Evolutionary conservation across 495 filamentous ascomycete genomes (phyloP).

Genomic region (Hyaloscypha finlandica): DNA sequence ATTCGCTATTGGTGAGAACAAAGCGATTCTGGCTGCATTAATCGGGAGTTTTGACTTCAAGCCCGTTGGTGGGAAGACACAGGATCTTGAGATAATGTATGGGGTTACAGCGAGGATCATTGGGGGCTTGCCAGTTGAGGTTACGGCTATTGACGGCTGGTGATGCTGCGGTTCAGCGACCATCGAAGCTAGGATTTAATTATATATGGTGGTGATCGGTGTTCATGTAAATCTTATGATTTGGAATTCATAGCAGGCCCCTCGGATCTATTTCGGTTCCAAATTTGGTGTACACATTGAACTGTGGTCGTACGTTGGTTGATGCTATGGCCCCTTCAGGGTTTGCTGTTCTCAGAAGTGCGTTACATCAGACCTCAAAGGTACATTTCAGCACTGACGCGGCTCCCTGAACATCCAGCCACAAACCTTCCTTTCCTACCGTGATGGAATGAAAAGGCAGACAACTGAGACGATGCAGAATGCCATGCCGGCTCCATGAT

Average conservation of each 20-base stretch:
- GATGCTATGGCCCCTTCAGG: too few relatives aligned
- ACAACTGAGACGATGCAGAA: not conserved
- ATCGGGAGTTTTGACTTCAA: slow-evolving; percentile 26
- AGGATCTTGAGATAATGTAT: slow-evolving; percentile 9
- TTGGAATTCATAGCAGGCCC: too few relatives aligned
- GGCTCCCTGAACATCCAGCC: not conserved
- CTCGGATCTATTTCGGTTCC: too few relatives aligned
- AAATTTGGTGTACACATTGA: too few relatives aligned
- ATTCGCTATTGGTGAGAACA: slow-evolving; percentile 19
- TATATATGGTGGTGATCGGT: too few relatives aligned
- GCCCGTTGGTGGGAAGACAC: not conserved
- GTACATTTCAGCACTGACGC: not conserved
- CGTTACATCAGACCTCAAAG: not conserved
- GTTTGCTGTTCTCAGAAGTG: too few relatives aligned
- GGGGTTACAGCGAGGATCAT: slow-evolving; percentile 14
- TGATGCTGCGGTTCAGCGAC: slow-evolving; percentile 21
- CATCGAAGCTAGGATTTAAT: not conserved
- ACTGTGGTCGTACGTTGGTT: too few relatives aligned
- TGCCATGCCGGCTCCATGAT: not conserved
- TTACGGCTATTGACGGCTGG: slow-evolving; percentile 12
- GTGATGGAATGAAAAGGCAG: not conserved
- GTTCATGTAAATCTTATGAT: too few relatives aligned
- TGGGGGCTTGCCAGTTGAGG: slow-evolving; percentile 13
- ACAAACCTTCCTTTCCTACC: not conserved
- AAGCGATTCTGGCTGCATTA: slow-evolving; percentile 17